Base-by-base conservation (phyloP, 495 filamentous ascomycete genomes). In the Glutinoglossum americanum region DNA sequence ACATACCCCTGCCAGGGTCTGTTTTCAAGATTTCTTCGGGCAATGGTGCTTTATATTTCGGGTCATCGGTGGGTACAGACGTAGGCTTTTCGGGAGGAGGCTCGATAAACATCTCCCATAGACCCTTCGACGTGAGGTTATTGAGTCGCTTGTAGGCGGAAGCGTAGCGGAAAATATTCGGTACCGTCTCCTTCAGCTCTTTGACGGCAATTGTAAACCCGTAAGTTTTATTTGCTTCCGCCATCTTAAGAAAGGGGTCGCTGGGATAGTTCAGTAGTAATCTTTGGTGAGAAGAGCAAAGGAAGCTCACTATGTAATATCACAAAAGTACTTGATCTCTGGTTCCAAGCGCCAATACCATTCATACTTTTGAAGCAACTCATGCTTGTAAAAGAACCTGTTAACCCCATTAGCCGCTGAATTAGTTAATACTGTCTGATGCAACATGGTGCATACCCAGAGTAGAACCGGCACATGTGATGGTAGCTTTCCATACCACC, bases 311-410 rank as follows among this genome's bases (percentile, higher is more conserved):
- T 99, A 99, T 60, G 92, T 99, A 61, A 99, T 95, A 64, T 99
- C 92, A 68, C 92, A 99, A 75, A 97, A 99, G 75, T 97, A 99
- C 74, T 90, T 96, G 82, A 99, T 97, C 70, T 99, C 92, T 66
- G 92, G 92, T 80, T 99, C 92, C 70, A 99, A 71, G 51, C 92
- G 87, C 92, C 92, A 99, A 73, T 99, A 99, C 92, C 92, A 99
- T 67, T 96, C 87, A 72, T 97, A 99, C 71, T 99, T 94, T 64
- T 83, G 75, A 39, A 99, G 78, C 25, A 97, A 80, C 61, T 89
- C 85, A 64, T 99, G 92, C 72, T 96, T 94, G 75, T 94, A 99
- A 73, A 99, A 99, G 70, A 89, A 87, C 41, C 89, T 93, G 62
- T 23, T 21, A 57, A 37, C 21, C 23, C 1, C 26, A 27, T 53